Evolutionary conservation across 2,329 filamentous ascomycete species (phyloP).

Genomic region (Fusarium solani-melongenae): DNA sequence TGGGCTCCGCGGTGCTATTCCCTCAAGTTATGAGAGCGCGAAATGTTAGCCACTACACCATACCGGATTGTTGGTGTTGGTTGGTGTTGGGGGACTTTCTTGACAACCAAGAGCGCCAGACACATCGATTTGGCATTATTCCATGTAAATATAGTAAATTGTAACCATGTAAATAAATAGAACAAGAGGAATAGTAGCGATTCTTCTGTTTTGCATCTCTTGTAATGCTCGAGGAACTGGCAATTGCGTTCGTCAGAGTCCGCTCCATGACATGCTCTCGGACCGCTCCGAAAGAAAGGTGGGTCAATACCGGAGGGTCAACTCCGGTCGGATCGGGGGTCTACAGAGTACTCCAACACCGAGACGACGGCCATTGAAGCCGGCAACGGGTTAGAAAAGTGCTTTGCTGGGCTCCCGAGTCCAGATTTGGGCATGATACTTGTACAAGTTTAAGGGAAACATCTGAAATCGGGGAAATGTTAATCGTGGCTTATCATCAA

Average conservation of each 20-base stretch:
- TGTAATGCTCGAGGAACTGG: not conserved
- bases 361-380: not conserved
- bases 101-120: not conserved
- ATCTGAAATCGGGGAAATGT: not conserved
- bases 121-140: not conserved
- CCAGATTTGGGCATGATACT: not conserved
- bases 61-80: not conserved
- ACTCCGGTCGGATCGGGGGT: conserved; percentile 23
- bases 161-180: not conserved
- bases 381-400: not conserved
- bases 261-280: not conserved
- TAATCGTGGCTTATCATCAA: not conserved
- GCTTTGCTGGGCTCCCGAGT: not conserved
- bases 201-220: too few relatives aligned
- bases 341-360: not conserved
- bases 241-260: not conserved
- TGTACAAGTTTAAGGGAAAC: too few relatives aligned
- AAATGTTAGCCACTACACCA: conserved; percentile 44
- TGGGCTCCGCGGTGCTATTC: conserved; percentile 11
- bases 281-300: not conserved
- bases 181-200: not conserved
- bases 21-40: conserved; percentile 43
- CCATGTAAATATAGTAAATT: not conserved
- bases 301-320: conserved; percentile 8
- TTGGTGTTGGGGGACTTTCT: not conserved